phyloP scores from a whole-genome alignment of 345 rosid genomes.

The Lepidium sativum region DNA sequence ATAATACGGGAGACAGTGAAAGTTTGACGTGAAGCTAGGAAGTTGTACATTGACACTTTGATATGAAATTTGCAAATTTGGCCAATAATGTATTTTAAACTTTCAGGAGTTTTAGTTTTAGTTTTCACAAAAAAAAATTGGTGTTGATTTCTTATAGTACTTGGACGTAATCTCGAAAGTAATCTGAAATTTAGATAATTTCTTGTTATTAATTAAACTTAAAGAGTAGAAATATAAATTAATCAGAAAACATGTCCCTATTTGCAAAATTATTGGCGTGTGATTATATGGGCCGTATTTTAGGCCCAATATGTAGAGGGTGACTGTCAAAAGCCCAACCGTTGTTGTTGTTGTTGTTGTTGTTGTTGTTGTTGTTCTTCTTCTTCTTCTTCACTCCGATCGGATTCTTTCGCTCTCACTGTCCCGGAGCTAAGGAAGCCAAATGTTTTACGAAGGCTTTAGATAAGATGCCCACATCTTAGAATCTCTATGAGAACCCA shows the following conservation, averaged over 20 bases:
- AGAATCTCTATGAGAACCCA: no score
- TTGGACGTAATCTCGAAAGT: not conserved
- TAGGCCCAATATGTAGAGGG: not conserved
- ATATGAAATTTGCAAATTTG: no score
- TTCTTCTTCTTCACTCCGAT: not conserved
- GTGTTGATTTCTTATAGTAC: no score
- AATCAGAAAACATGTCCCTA: not conserved
- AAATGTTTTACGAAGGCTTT: no score
- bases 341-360: not conserved
- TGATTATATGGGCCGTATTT: not conserved
- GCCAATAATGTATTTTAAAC: no score
- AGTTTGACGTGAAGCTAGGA: no score
- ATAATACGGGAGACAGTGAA: no score
- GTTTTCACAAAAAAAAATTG: no score
- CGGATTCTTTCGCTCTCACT: not conserved
- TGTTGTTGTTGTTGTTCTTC: not conserved
- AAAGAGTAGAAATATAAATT: not conserved
- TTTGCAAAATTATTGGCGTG: not conserved
- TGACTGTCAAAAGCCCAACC: not conserved
- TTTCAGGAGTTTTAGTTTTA: no score
- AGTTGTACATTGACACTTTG: no score
- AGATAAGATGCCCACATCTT: no score
- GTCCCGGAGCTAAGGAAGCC: no score
- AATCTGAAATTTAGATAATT: not conserved
- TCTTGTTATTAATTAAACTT: not conserved